phyloP scores from a whole-genome alignment of 2,329 filamentous ascomycete genomes.

The Purpureocillium takamizusanense region DNA sequence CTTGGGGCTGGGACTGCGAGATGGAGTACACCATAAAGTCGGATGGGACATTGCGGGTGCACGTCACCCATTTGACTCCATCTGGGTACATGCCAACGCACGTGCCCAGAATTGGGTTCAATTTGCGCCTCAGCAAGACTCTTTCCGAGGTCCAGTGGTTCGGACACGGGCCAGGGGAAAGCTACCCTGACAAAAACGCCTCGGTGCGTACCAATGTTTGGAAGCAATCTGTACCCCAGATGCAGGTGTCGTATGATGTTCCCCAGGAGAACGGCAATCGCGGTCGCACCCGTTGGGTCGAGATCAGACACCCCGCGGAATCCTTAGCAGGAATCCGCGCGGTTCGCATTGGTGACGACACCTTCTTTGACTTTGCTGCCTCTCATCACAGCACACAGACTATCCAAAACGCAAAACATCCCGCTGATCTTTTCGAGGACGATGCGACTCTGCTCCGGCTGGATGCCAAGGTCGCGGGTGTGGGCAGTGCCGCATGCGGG shows the following conservation, averaged over 20 bases:
- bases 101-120: slow-evolving; percentile 53
- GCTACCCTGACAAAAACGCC: slow-evolving; percentile 52
- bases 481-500: slow-evolving; percentile 40
- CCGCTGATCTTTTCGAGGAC: slow-evolving; percentile 48
- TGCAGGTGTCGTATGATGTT: slow-evolving; percentile 54
- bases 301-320: slow-evolving; percentile 15
- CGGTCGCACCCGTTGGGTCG: slow-evolving; percentile 48
- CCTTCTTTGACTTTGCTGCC: slow-evolving; percentile 42
- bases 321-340: slow-evolving; percentile 11
- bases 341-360: slow-evolving; percentile 7
- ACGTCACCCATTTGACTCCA: slow-evolving; percentile 31
- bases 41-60: slow-evolving; percentile 34
- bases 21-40: slow-evolving; percentile 42
- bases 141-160: slow-evolving; percentile 48
- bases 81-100: slow-evolving; percentile 41
- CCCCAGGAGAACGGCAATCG: slow-evolving; percentile 60
- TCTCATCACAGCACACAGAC: slow-evolving; percentile 42
- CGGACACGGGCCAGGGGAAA: slow-evolving; percentile 54
- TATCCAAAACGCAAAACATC: slow-evolving; percentile 52
- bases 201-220: slow-evolving; percentile 46
- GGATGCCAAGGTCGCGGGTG: slow-evolving; percentile 29
- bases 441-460: slow-evolving; percentile 33
- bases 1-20: slow-evolving; percentile 44
- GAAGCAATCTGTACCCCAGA: slow-evolving; percentile 30
- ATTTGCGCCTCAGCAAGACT: slow-evolving; percentile 37